phyloP scores from a whole-genome alignment of 306 rosid genomes.

The Sicyos edulis region DNA sequence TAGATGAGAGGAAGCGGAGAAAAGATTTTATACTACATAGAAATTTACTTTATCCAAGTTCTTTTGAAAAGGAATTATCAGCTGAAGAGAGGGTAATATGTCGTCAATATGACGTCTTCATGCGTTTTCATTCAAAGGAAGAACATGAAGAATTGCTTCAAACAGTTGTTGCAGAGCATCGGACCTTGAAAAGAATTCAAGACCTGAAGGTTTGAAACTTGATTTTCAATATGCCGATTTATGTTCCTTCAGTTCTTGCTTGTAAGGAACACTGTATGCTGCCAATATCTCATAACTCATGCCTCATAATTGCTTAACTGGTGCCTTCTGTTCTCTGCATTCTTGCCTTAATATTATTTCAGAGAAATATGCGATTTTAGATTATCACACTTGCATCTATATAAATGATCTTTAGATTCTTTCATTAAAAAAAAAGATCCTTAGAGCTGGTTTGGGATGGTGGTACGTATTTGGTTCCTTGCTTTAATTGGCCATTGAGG shows the following conservation, averaged over 20 bases:
- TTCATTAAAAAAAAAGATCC: no score
- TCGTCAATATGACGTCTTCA: constrained; percentile 64
- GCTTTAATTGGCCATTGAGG: not conserved
- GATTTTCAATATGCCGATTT: not conserved
- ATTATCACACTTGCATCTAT: not conserved
- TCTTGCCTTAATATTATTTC: not conserved
- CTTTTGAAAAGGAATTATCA: constrained; percentile 67
- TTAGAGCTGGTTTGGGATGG: not conserved
- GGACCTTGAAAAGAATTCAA: constrained; percentile 57
- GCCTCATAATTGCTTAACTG: not conserved
- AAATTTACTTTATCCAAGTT: constrained; percentile 63
- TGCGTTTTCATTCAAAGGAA: constrained; percentile 86
- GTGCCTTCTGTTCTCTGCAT: not conserved
- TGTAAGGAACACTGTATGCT: not conserved
- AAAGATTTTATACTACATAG: constrained; percentile 85
- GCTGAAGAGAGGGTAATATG: constrained; percentile 74
- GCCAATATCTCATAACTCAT: not conserved
- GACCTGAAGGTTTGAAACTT: constrained; percentile 70
- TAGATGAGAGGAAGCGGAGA: constrained; percentile 88
- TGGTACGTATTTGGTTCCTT: not conserved
- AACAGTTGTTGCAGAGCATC: constrained; percentile 54
- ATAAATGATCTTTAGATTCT: not conserved
- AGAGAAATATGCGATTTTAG: not conserved
- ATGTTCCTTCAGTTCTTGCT: not conserved
- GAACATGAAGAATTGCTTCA: constrained; percentile 68